A percentile compares a stretch with the other conserved stretches of the same genome.
phyloP scores from a whole-genome alignment of 83 land plant genomes.

The Picea engelmannii region DNA sequence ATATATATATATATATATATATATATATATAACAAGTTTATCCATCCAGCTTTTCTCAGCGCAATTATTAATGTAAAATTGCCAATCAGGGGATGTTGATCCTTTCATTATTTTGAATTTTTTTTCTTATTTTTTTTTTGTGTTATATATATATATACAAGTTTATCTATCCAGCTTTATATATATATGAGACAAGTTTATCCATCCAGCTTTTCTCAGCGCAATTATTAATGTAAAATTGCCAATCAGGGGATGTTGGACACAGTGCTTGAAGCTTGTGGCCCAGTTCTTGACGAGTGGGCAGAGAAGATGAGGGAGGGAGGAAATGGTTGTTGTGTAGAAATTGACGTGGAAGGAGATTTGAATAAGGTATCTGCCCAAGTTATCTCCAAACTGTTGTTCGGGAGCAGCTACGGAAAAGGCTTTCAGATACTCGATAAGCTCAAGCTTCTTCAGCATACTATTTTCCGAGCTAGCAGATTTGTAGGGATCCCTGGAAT shows the following conservation, averaged over 20 bases:
- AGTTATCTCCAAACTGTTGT: slow-evolving; percentile 53
- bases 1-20: too few relatives aligned
- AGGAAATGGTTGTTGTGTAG: neutral
- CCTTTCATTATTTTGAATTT: too few relatives aligned
- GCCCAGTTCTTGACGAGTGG: slow-evolving; percentile 47
- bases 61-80: too few relatives aligned
- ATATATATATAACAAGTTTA: too few relatives aligned
- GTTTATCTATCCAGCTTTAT: too few relatives aligned
- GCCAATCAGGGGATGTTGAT: too few relatives aligned
- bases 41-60: too few relatives aligned
- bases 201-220: neutral
- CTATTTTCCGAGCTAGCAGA: slow-evolving; percentile 39
- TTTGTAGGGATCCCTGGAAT: slow-evolving; percentile 59
- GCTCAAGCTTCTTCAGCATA: slow-evolving; percentile 39
- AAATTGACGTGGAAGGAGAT: slow-evolving; percentile 51
- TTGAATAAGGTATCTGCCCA: slow-evolving; percentile 42
- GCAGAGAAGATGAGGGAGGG: slow-evolving; percentile 17
- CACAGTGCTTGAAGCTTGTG: slow-evolving; percentile 50
- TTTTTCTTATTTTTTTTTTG: neutral
- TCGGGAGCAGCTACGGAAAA: slow-evolving; percentile 36
- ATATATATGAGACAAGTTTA: too few relatives aligned
- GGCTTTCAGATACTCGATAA: slow-evolving; percentile 40
- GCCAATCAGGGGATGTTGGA: slow-evolving; percentile 43
- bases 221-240: neutral
- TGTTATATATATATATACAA: too few relatives aligned